Evolutionary conservation across 192 early-diverging fungal genomes (phyloP), one percentile per base, ranked within the genome.

Genomic region (Coemansia sp.): DNA sequence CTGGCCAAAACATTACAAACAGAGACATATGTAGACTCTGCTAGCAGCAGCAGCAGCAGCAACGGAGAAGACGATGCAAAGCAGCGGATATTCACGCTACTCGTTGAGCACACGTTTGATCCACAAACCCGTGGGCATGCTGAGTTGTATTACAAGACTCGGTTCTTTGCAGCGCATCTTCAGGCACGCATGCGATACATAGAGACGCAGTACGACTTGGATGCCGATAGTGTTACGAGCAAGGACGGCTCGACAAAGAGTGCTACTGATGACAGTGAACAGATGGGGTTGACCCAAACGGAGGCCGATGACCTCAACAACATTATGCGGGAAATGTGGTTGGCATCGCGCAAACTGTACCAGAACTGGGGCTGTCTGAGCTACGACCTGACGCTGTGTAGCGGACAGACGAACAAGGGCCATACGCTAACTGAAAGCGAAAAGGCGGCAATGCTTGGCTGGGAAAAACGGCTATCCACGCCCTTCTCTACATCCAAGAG

Each of bases 331-430:
- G 77, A 79, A 43, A 67, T 79, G 62, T 70, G 72, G 71, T 64
- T 73, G 65, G 77, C 67, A 13, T 69, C 77, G 19, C 71, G 72
- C 64, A 71, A 71, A 55, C 63, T 79, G 68, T 74, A 71, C 52
- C 71, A 74, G 48, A 69, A 55, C 54, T 61, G 56, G 64, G 77
- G 77, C 40, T 79, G 77, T 18, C 39, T 79, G 65, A 79, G 72
- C 68, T 79, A 79, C 62, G 77, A 79, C 61, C 39, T 79, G 56
- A 71, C 71, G 13, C 57, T 79, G 61, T 79, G 77, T 54, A 69
- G 66, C 40, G 71, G 65, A 4, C 51, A 62, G 16, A 45, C 22
- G 7, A 41, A 19, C 26, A 67, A 61, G 62, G 61, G 65, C 12
- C 9, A 21, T 41, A 79, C 71, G 65, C 46, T 64, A n/a, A 67